Evolutionary conservation across 176 grass and related monocot genomes (phyloP).

Genomic region (Oryza australiensis): DNA sequence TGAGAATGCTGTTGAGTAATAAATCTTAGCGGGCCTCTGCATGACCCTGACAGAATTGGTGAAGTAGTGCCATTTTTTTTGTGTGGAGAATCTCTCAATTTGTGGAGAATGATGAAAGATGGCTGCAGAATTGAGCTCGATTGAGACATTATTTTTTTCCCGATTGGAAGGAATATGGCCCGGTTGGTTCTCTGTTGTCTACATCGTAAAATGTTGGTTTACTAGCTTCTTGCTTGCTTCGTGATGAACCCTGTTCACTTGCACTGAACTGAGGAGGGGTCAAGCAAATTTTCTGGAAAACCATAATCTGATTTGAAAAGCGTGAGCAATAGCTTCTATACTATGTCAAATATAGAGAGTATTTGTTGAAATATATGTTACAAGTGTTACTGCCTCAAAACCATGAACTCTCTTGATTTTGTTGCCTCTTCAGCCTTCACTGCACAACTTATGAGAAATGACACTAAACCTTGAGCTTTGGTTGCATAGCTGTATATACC

Average conservation of each 20-base stretch:
- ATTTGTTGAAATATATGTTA: not conserved
- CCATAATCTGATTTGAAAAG: not conserved
- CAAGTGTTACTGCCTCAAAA: not conserved
- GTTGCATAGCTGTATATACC: too few relatives aligned
- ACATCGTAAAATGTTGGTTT: not conserved
- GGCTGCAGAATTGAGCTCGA: not conserved
- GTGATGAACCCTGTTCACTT: not conserved
- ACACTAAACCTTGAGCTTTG: too few relatives aligned
- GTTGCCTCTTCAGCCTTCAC: not conserved
- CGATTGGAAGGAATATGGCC: not conserved
- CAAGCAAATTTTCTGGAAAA: too few relatives aligned
- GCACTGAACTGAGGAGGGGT: not conserved
- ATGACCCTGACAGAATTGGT: slow-evolving; percentile 1
- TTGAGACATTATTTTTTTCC: not conserved
- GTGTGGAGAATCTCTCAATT: not conserved
- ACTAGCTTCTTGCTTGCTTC: not conserved
- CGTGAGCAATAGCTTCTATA: not conserved
- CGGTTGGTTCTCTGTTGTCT: not conserved
- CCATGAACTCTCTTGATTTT: not conserved
- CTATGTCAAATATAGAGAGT: not conserved
- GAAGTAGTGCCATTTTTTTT: not conserved
- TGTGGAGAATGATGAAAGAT: slow-evolving; percentile 17
- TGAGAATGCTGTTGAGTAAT: slow-evolving; percentile 22
- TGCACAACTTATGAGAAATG: not conserved
- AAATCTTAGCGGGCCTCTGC: not conserved